Base-by-base conservation (phyloP, 768 basidiomycete species). In the Dioszegia crocea region DNA sequence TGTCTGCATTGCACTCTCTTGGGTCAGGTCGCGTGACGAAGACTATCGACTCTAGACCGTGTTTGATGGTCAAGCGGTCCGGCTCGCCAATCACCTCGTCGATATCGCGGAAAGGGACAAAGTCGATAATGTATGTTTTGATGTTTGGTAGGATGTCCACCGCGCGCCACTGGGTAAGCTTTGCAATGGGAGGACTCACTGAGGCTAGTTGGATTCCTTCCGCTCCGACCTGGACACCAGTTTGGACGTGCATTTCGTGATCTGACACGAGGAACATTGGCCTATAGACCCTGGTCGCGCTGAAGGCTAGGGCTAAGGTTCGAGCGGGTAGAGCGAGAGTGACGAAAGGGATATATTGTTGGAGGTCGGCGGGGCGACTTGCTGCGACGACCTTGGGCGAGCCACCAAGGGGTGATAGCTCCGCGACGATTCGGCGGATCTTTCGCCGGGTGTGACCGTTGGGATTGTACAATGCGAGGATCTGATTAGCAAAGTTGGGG, bases 1-100 rank as follows among this genome's bases (percentile, higher is more conserved):
- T 21, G 17, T 53, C 51, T 11, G 16, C 12, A 6, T 26, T 53
- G 5, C 51, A 36, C 24, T 30, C 10, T 27, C 51, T 36, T 17
- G 51, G 51, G 29, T 65, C 54, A 65, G 65, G 61, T 39, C 63
- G 39, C 0, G 72, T 61, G 31, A 74, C 57, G 59, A 74, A 68
- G 6, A 61, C 65, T 19, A 71, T 27, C 2, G 65, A 40, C 39
- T 65, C 51, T 68, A 67, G 0, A 53, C 51, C 51, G 50, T 74
- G 54, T 48, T 67, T 69, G 56, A 71, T 60, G 31, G 66, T 56
- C 26, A 72, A 54, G 21, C 67, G 63, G 30, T 71, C 87, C 1
- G 85, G 84, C 21, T 91, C 84, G 44, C 87, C 88, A 76, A 90
- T 88, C 0, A 89, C 83, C 65, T 96, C 91, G 77, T 89, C 89